Percentiles rank a stretch among this genome's conserved stretches.
Conservation (phyloP, 2,329 filamentous ascomycete species). For the Gremmenia infestans region DNA sequence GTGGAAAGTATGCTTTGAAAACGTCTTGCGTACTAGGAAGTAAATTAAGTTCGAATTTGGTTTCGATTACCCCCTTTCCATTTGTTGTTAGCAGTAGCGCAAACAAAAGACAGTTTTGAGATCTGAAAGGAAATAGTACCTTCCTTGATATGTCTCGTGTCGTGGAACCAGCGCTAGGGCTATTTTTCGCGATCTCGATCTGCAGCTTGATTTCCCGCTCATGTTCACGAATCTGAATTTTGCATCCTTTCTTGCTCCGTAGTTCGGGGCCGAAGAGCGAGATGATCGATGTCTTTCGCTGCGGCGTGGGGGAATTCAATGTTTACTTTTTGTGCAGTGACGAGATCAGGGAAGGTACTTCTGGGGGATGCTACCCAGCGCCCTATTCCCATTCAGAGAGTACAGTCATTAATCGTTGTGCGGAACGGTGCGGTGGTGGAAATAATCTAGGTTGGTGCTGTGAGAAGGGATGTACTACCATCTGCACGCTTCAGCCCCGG, state of each 20-base stretch:
- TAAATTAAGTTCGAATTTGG: slow-evolving; percentile 19
- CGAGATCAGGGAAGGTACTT: slow-evolving; percentile 17
- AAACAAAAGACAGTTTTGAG: neutral
- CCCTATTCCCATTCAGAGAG: neutral
- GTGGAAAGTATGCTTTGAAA: too few species aligned
- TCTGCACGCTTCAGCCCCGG: slow-evolving; percentile 15
- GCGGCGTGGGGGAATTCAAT: slow-evolving; percentile 32
- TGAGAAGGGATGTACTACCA: slow-evolving; percentile 1
- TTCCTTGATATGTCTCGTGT: slow-evolving; percentile 29
- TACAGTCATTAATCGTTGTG: too few species aligned
- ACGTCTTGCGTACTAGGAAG: too few species aligned
- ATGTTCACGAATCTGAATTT: slow-evolving; percentile 41
- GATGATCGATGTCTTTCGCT: slow-evolving; percentile 28
- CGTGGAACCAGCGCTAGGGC: slow-evolving; percentile 27
- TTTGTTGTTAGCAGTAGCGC: too few species aligned
- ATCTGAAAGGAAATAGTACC: slow-evolving; percentile 3
- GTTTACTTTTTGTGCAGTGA: slow-evolving; percentile 28
- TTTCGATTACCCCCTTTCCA: slow-evolving; percentile 24
- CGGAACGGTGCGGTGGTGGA: slow-evolving; percentile 29
- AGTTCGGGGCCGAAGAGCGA: slow-evolving; percentile 13
- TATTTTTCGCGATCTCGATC: slow-evolving; percentile 36
- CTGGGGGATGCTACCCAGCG: slow-evolving; percentile 21
- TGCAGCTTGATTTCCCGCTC: slow-evolving; percentile 33
- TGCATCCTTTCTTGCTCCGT: slow-evolving; percentile 16
- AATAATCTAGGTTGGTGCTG: slow-evolving; percentile 15